Base-by-base conservation (phyloP, 257 asterid species). In the Solanum neorickii region DNA sequence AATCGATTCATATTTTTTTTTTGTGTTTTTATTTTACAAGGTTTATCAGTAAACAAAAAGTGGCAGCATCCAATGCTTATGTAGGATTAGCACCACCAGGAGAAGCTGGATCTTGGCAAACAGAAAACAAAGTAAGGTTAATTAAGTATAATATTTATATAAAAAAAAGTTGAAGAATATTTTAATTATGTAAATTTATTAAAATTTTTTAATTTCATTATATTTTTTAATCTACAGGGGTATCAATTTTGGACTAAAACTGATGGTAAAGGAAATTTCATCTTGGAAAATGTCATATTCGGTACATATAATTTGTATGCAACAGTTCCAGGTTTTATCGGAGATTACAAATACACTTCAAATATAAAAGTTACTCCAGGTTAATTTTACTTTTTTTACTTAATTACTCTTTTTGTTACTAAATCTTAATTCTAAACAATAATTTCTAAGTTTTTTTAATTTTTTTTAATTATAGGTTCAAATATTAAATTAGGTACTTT, bases 41-140 rank as follows among this genome's bases (percentile, higher is more conserved):
- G 77, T 94, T 88, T 87, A 88, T 90, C 23, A 89, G 33, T 84
- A 85, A 89, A 62, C 47, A 90, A 62, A 88, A 88, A 70, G 90
- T 91, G 69, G 82, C 77, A n/a, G 93, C 98, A 41, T 86, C 70
- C 60, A 88, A 90, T 35, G 95, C 96, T 29, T 91, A 87, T 73
- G 68, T 94, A 20, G 98, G 98, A 49, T 87, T 94, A 42, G 97
- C 94, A 11, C 84, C 83, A 1, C 92, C 94, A 0, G 97, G 97
- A 41, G 94, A 92, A 7, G 73, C 84, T n/a, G 98, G 97, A 91
- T 94, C 96, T 6, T 94, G 97, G 96, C 97, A 94, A 88, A 89
- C 73, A 39, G 98, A 94, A 84, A 91, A 84, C 87, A 94, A 94
- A 93, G 98, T 94, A 33, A 14, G 13, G 35, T 20, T n/a, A 44